Base-by-base conservation (phyloP, 140 eudicot species). In the Senecio squalidus region DNA sequence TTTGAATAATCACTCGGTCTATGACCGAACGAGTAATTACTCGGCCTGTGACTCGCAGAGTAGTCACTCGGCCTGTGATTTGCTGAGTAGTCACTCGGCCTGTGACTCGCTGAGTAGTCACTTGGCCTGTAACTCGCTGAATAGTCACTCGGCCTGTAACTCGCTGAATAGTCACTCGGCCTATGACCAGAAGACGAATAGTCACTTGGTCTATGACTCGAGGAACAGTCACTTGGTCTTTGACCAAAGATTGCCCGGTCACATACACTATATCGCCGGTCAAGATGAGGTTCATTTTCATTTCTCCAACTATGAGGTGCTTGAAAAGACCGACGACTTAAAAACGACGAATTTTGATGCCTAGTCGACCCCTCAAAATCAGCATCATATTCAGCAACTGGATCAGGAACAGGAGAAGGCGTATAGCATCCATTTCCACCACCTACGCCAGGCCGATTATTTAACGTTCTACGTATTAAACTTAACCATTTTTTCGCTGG, bases 171-270 rank as follows among this genome's bases (percentile, higher is more conserved):
- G 55, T 87, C 94, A 58, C 94, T 86, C 9, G 85, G 76, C 33
- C 95, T 67, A 23, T 62, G 79, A 65, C 92, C 63, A 5, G 94
- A 68, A 22, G 88, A 75, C 0, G 96, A 78, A 50, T 65, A 89
- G 62, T 85, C 93, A 68, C 97, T 85, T 0, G 86, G 82, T 51
- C 95, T 56, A 21, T 73, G 82, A 69, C 84, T 54, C 11, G 84
- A 76, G 9, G 78, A 67, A 58, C 65, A 88, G 60, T 88, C 96
- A 64, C 95, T 84, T 16, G 83, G 82, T 59, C 98, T 70, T 22
- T 79, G 85, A 74, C 96, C 98, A 55, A 86, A 86, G 13, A 91
- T 86, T 40, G 79, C 96, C 2, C 92, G 85, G 55, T 91, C 98
- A 60, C 98, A 91, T n/a, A 91, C 95, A 69, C 96, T 91, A 59